Conservation (phyloP, 2,329 filamentous ascomycete species). For the Pochonia chlamydosporia region DNA sequence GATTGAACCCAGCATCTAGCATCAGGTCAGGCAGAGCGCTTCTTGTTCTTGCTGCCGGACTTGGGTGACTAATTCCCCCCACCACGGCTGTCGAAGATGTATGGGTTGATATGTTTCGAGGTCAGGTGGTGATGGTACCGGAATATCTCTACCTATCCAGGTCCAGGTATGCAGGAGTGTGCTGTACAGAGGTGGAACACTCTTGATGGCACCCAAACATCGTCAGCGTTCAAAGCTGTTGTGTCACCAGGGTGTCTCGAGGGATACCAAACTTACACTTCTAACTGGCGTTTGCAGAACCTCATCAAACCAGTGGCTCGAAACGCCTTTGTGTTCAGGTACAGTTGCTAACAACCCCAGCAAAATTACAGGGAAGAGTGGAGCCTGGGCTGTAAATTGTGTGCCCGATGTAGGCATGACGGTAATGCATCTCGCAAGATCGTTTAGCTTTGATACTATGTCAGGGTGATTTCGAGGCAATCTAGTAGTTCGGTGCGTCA, state of each 20-base stretch:
- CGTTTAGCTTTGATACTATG: constrained; percentile 24
- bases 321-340: constrained; percentile 21
- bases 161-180: constrained; percentile 27
- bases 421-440: constrained; percentile 30
- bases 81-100: constrained; percentile 28
- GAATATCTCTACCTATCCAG: constrained; percentile 27
- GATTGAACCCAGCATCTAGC: too few relatives aligned
- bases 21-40: constrained; percentile 33
- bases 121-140: constrained; percentile 9
- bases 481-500: constrained; percentile 17
- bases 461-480: constrained; percentile 30
- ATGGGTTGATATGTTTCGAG: constrained; percentile 17
- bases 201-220: too few relatives aligned
- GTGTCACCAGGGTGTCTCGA: too few relatives aligned
- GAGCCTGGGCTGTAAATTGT: constrained; percentile 35
- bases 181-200: constrained; percentile 31
- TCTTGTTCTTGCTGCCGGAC: constrained; percentile 26
- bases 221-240: too few relatives aligned
- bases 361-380: constrained; percentile 35
- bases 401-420: constrained; percentile 35
- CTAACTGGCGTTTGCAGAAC: constrained; percentile 31
- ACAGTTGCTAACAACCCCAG: constrained; percentile 29
- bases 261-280: constrained; percentile 29
- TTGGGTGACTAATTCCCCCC: constrained; percentile 31
- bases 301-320: constrained; percentile 28